Base-by-base conservation (phyloP, 176 grass and related monocot genomes). In the Raddia distichophylla region DNA sequence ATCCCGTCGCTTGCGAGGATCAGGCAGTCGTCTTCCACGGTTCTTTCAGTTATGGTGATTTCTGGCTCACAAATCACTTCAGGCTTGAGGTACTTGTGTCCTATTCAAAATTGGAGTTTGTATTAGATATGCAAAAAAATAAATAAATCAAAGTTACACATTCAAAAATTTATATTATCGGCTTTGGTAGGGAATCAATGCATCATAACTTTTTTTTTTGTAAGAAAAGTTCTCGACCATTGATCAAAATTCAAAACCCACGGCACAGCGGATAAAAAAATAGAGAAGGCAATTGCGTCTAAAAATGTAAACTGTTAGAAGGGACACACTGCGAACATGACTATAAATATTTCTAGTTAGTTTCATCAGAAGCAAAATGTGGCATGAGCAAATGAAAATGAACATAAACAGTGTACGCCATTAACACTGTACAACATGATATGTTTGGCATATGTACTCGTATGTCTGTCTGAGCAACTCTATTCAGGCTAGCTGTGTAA, bases 1-100 rank as follows among this genome's bases (percentile, higher is more conserved):
- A 98, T 76, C 12, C 95, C 95, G 11, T 98, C 95, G 80, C 88
- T 98, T 0, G 95, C 95, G 2, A 98, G 86, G 69, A 98, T 94
- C 49, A 98, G 49, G 71, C 84, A 93, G 27, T 94, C 82, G 34
- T 98, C 92, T 2, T 84, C 72, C 4, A 18, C 50, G 0, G 75
- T 89, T 58, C 90, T 85, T 10, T 77, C 79, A 0, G 90, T 87
- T 7, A 86, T 19, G 42, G 72, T 86, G 72, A 98, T 86, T 70
- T 98, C 95, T 0, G 92, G 95, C 27, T 84, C 92, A 3, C 90
- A 79, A 71, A 91, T 98, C 78, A 98, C 95, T 40, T 91, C 86
- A 53, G 86, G 90, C 71, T 94, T 91, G 9, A 93, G 76, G 75
- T 80, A 86, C 73, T 79, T 83, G 82, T 98, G 90, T 40, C 95